These are phyloP conservation scores for Wickerhamiella bombiphila DNA, from an alignment of 805 yeast genomes.

Conservation along the genomic window DNA sequence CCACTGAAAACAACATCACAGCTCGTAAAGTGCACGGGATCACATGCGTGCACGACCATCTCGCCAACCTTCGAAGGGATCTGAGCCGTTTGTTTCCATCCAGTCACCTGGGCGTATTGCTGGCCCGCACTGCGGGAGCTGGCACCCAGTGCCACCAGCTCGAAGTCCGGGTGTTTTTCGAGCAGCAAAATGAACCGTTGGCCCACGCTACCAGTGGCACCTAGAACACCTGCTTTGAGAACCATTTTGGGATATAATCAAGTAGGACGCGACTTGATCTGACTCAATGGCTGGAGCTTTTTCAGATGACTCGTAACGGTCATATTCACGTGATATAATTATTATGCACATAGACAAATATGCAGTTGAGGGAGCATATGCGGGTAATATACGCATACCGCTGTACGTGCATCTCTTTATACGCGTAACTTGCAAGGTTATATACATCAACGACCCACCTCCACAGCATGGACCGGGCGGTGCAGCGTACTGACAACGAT, in stretches of 20 bases:
- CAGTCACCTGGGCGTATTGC: slow-evolving; percentile 66
- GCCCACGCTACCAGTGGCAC: slow-evolving; percentile 97
- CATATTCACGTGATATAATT: no score
- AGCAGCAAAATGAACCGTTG: slow-evolving; percentile 82
- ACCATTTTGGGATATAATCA: no score
- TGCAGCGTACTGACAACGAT: slow-evolving; percentile 46
- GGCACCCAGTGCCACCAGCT: slow-evolving; percentile 77
- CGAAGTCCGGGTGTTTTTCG: slow-evolving; percentile 79
- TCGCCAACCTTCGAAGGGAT: slow-evolving; percentile 55
- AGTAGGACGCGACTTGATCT: no score
- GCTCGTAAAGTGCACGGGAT: slow-evolving; percentile 56
- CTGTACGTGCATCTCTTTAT: no score
- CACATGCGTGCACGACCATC: slow-evolving; percentile 64
- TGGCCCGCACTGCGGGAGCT: slow-evolving; percentile 90
- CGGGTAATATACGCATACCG: no score
- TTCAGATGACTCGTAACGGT: no score
- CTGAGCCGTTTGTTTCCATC: slow-evolving; percentile 84
- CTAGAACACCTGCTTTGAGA: slow-evolving; percentile 62
- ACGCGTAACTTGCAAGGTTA: background rate
- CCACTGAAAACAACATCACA: slow-evolving; percentile 96
- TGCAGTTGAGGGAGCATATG: no score
- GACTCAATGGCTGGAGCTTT: no score
- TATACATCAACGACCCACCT: background rate
- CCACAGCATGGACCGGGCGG: slow-evolving; percentile 21
- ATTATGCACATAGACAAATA: no score